These are phyloP conservation scores for Drosera capensis DNA, from an alignment of 148 eudicot species.

Conservation along the genomic window DNA sequence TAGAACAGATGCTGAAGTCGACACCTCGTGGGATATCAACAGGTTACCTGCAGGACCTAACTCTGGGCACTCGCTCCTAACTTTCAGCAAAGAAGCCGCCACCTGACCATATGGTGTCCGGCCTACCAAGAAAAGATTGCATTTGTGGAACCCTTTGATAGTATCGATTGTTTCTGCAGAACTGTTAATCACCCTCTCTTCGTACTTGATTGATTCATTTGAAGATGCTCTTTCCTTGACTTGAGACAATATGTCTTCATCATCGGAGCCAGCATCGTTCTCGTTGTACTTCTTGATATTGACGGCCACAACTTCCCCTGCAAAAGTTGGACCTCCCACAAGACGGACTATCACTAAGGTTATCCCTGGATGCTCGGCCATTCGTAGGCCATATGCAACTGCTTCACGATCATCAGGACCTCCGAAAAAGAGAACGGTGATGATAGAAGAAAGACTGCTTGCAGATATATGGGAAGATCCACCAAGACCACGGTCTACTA, in stretches of 20 bases:
- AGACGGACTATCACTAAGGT: conserved; percentile 34
- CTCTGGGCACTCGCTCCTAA: conserved; percentile 39
- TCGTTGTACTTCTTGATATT: conserved; percentile 13
- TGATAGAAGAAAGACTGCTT: conserved; percentile 44
- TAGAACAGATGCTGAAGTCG: conserved; percentile 43
- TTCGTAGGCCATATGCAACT: conserved; percentile 43
- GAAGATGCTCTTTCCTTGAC: conserved; percentile 13
- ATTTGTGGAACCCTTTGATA: conserved; percentile 17
- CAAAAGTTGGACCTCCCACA: conserved; percentile 15
- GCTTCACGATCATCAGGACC: conserved; percentile 79
- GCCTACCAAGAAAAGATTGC: conserved; percentile 55
- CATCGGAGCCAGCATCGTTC: conserved; percentile 5
- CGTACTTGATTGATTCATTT: conserved; percentile 30
- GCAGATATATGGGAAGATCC: conserved; percentile 61
- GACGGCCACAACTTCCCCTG: conserved; percentile 17
- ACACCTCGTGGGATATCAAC: conserved; percentile 32
- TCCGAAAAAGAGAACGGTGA: conserved; percentile 45
- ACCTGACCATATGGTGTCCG: conserved; percentile 41
- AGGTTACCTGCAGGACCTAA: conserved; percentile 46
- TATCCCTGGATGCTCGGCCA: conserved; percentile 80
- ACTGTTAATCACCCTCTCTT: conserved; percentile 29
- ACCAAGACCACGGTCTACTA: conserved; percentile 77
- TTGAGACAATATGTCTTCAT: conserved; percentile 20
- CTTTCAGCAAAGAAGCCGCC: conserved; percentile 14
- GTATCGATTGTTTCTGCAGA: conserved; percentile 16